Base-by-base conservation (phyloP, 2,329 filamentous ascomycete species). In the Talaromyces sp. region DNA sequence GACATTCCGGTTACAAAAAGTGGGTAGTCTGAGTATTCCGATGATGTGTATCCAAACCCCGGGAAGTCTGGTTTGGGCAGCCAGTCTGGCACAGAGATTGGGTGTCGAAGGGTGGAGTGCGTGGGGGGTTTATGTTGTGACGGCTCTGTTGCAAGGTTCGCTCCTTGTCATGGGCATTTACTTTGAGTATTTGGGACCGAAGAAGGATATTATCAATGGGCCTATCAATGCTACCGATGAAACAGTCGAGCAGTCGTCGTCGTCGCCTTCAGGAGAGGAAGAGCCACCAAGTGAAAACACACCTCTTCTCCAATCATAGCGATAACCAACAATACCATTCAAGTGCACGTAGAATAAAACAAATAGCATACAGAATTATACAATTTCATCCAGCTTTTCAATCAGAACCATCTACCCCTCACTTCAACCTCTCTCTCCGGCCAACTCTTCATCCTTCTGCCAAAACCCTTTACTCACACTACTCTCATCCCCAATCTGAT, bases 1-100 rank as follows among this genome's bases (percentile, higher is more conserved):
- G 58, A 99, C 95, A 0, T 96, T 91, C 78, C 85, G 82, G 58
- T 81, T 97, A 62, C 90, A 94, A 72, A 89, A 93, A 69, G 89
- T 96, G 1, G 92, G 92, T 60, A 96, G 92, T 73, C 79, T 99
- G 68, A 96, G 92, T 70, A 95, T 99, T 61, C 89, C 92, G 4
- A 98, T 97, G 89, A 98, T 99, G 93, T 90, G 90, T 73, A 96
- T 99, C 36, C 95, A 99, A 75, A 97, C 94, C 0, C 95, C 95
- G 0, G 95, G 95, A 0, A 92, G 92, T 63, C 88, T 96, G 68
- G 79, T 99, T 6, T 98, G 96, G 78, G 92, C 94, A 0, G 88
- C 84, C 12, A 97, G 92, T 73, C 79, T 99, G 51, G 92, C 89
- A 57, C 86, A 85, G 7, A 85, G 95, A 53, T 83, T 97, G 23